These are phyloP conservation scores for Rhizophora apiculata DNA, from an alignment of 345 rosid species.

Conservation along the genomic window DNA sequence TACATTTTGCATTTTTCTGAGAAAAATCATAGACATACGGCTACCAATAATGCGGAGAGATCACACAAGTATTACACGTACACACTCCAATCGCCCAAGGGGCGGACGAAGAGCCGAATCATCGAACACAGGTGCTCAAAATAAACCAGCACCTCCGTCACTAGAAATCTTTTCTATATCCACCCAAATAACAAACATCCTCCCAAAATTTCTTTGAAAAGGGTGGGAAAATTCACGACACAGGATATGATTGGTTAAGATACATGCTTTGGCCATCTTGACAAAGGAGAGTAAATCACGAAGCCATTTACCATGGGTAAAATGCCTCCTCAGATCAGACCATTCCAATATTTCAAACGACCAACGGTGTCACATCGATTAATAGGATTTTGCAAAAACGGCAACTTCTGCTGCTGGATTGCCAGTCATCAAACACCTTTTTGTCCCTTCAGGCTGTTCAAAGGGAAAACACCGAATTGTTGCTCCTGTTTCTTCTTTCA, in stretches of 20 bases:
- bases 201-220: neutral
- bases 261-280: neutral
- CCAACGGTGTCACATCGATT: neutral
- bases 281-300: neutral
- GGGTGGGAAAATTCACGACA: neutral
- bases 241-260: neutral
- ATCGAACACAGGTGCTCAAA: too few relatives aligned
- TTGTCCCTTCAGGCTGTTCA: slow-evolving; percentile 58
- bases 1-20: too few relatives aligned
- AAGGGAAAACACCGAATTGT: slow-evolving; percentile 91
- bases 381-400: slow-evolving; percentile 87
- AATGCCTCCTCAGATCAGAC: neutral
- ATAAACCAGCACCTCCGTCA: too few relatives aligned
- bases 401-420: slow-evolving; percentile 76
- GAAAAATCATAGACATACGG: too few relatives aligned
- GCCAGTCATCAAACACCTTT: slow-evolving; percentile 84
- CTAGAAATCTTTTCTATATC: neutral
- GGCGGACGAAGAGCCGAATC: too few relatives aligned
- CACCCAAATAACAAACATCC: neutral
- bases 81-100: too few relatives aligned
- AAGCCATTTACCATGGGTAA: neutral
- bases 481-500: slow-evolving; percentile 96
- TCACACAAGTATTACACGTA: too few relatives aligned
- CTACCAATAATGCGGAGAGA: too few relatives aligned
- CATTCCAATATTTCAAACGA: too few relatives aligned